These are phyloP conservation scores for Cajanus cajan DNA, from an alignment of 306 rosid species.

Conservation along the genomic window DNA sequence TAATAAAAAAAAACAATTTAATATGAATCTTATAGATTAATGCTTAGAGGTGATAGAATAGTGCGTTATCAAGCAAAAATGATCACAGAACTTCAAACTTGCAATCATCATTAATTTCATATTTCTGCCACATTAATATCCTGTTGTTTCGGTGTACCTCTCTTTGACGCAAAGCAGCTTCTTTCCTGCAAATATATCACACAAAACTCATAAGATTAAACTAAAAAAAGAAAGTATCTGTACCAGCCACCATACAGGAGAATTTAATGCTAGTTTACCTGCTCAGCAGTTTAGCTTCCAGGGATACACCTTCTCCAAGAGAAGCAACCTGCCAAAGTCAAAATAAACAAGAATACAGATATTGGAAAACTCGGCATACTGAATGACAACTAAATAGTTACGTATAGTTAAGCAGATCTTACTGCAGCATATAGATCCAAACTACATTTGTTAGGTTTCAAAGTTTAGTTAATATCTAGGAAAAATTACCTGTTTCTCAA, in stretches of 20 bases:
- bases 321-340: slow-evolving; percentile 71
- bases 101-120: slow-evolving; percentile 30
- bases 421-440: slow-evolving; percentile 5
- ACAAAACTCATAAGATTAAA: slow-evolving; percentile 30
- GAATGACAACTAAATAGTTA: neutral
- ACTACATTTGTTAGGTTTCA: neutral
- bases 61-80: slow-evolving; percentile 24
- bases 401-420: neutral
- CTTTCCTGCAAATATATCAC: slow-evolving; percentile 73
- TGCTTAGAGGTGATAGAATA: neutral
- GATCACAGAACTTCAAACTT: slow-evolving; percentile 20
- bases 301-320: slow-evolving; percentile 96
- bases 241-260: neutral
- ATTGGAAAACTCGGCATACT: slow-evolving; percentile 16
- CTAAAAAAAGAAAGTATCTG: neutral
- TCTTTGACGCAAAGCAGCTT: slow-evolving; percentile 94
- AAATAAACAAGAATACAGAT: slow-evolving; percentile 22
- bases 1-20: too few relatives aligned
- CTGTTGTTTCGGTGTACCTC: slow-evolving; percentile 59
- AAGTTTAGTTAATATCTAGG: slow-evolving; percentile 13
- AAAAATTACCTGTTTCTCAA: slow-evolving; percentile 81
- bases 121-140: slow-evolving; percentile 22
- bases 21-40: too few relatives aligned
- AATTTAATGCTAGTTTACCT: slow-evolving; percentile 48
- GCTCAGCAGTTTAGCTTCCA: slow-evolving; percentile 91